Evolutionary conservation across 345 rosid genomes (phyloP).

Genomic region (Corchorus capsularis): DNA sequence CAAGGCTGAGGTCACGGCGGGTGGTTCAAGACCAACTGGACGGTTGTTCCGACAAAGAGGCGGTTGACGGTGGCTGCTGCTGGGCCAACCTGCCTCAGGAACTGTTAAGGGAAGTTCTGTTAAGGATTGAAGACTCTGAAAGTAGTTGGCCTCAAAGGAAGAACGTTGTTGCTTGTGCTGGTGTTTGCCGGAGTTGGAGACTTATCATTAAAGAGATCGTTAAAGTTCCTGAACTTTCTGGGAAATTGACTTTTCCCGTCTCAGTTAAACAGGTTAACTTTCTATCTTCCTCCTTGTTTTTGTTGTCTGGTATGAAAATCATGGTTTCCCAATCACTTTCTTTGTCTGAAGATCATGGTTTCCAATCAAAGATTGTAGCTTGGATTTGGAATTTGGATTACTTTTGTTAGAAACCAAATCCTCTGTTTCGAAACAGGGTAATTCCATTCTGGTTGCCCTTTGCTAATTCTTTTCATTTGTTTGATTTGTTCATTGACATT

Average conservation of each 20-base stretch:
- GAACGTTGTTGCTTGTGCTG: constrained; percentile 80
- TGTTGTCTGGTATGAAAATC: not conserved
- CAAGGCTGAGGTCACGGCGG: constrained; percentile 60
- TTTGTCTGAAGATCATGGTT: not conserved
- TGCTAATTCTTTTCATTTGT: not conserved
- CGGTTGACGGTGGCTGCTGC: constrained; percentile 31
- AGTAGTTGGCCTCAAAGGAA: constrained; percentile 68
- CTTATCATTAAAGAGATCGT: constrained; percentile 63
- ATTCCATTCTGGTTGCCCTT: not conserved
- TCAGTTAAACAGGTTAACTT: constrained; percentile 74
- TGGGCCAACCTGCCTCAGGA: constrained; percentile 87
- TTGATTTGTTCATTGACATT: not conserved
- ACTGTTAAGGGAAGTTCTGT: constrained; percentile 66
- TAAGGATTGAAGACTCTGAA: constrained; percentile 65
- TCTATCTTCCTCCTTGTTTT: not conserved
- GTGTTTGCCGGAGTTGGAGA: constrained; percentile 84
- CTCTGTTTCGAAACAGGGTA: not conserved
- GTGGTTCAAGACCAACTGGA: constrained; percentile 48
- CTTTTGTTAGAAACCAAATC: not conserved
- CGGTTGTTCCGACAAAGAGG: constrained; percentile 22
- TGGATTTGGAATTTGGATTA: constrained; percentile 10
- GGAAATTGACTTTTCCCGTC: constrained; percentile 76
- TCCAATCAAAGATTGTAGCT: not conserved
- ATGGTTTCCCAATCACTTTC: not conserved
- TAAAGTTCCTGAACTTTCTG: constrained; percentile 60